These are phyloP conservation scores for Solanum hybrid DNA, from an alignment of 305 asterid genomes.

Conservation along the genomic window DNA sequence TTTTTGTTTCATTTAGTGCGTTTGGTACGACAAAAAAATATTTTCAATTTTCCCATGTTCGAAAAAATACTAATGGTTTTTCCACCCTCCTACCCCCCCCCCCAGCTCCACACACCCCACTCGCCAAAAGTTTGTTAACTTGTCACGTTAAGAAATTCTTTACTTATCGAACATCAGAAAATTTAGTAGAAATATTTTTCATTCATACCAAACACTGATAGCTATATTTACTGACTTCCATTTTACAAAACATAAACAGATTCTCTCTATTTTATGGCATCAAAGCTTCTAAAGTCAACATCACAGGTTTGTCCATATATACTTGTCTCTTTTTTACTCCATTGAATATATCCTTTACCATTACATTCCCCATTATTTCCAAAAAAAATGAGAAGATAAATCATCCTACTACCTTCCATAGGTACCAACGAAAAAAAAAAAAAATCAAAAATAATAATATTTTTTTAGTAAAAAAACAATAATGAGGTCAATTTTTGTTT, in stretches of 20 bases:
- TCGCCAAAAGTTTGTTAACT: background rate
- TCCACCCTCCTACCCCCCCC: background rate
- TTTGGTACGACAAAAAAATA: background rate
- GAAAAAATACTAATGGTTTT: background rate
- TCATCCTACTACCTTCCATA: background rate
- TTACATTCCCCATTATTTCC: background rate
- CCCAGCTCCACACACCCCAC: background rate
- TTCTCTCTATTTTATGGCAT: slow-evolving; percentile 82
- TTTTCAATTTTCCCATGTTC: background rate
- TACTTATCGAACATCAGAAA: background rate
- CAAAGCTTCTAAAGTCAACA: slow-evolving; percentile 81
- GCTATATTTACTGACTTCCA: background rate
- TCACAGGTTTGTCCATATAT: slow-evolving; percentile 66
- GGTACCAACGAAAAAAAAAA: background rate
- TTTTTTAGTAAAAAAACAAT: background rate
- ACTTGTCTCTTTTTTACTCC: slow-evolving; percentile 7
- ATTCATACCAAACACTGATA: background rate
- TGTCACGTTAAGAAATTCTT: background rate
- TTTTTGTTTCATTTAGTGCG: background rate
- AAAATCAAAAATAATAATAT: background rate
- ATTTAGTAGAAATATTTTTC: background rate
- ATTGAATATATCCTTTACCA: background rate
- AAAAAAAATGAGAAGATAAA: background rate
- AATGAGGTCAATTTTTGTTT: background rate
- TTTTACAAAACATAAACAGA: slow-evolving; percentile 27